Evolutionary conservation across 306 rosid genomes (phyloP).

Genomic region (Comarum palustre): DNA sequence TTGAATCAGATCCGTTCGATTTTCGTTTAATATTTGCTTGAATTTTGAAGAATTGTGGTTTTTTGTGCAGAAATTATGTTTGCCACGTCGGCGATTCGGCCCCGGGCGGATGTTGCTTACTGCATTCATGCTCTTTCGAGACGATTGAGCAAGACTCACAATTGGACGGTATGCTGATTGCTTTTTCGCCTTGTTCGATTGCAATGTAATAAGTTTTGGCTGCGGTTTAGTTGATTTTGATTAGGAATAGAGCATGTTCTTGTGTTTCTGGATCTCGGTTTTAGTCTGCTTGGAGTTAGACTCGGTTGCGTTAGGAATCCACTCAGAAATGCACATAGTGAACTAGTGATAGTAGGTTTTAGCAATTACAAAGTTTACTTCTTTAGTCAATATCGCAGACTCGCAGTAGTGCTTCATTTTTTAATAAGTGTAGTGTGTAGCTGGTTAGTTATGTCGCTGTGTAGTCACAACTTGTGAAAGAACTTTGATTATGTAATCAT

Average conservation of each 20-base stretch:
- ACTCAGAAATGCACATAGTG: not conserved
- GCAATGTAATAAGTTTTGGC: slow-evolving; percentile 10
- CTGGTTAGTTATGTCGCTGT: not conserved
- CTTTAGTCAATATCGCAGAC: not conserved
- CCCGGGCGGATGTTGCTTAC: slow-evolving; percentile 97
- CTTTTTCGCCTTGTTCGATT: not conserved
- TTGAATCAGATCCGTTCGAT: slow-evolving; percentile 37
- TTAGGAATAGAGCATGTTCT: not conserved
- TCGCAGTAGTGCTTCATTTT: not conserved
- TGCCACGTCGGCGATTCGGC: slow-evolving; percentile 86
- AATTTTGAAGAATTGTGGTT: slow-evolving; percentile 7
- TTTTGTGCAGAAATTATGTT: slow-evolving; percentile 46
- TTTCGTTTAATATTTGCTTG: not conserved
- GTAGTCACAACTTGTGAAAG: not conserved
- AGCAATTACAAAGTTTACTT: too few species aligned
- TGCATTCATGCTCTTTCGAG: slow-evolving; percentile 93
- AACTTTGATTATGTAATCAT: not conserved
- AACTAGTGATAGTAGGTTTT: not conserved
- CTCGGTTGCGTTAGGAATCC: not conserved
- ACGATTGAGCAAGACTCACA: slow-evolving; percentile 77
- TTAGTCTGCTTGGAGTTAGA: not conserved
- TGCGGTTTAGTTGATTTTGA: not conserved
- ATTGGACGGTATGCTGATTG: slow-evolving; percentile 81
- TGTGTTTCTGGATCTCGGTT: not conserved
- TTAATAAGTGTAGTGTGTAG: not conserved